Evolutionary conservation across 768 basidiomycete species (phyloP).

Genomic region (Exidia glandulosa): DNA sequence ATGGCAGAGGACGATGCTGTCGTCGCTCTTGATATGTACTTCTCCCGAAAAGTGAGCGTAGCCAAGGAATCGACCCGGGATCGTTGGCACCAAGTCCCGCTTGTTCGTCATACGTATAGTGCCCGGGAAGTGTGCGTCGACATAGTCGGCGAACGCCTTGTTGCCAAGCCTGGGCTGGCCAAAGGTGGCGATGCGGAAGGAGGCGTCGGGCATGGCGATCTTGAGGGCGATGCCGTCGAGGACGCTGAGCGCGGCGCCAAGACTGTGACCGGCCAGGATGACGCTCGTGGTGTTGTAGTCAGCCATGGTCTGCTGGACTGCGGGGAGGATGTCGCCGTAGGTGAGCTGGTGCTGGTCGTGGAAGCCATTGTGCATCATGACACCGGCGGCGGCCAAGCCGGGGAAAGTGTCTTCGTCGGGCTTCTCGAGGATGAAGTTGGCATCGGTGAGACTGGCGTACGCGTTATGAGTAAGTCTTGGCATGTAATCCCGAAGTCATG

Average conservation of each 20-base stretch:
- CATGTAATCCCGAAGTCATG: neutral
- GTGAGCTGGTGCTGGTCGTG: neutral
- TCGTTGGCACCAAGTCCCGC: conserved; percentile 29
- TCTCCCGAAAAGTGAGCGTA: conserved; percentile 39
- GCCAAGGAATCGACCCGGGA: conserved; percentile 29
- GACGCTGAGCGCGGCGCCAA: conserved; percentile 37
- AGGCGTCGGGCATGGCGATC: conserved; percentile 23
- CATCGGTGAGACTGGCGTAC: conserved; percentile 32
- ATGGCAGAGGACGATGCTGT: neutral
- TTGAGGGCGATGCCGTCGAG: conserved; percentile 33
- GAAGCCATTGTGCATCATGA: neutral
- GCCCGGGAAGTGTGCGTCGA: neutral
- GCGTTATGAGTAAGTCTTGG: conserved; percentile 13
- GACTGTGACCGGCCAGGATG: conserved; percentile 30
- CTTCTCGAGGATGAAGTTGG: conserved; percentile 22
- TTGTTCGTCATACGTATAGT: conserved; percentile 22
- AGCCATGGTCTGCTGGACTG: neutral
- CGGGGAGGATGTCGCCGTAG: neutral
- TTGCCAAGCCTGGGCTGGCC: conserved; percentile 38
- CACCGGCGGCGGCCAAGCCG: conserved; percentile 30
- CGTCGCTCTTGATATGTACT: conserved; percentile 25
- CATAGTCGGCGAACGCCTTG: conserved; percentile 13
- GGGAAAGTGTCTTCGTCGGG: conserved; percentile 38
- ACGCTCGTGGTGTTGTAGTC: neutral
- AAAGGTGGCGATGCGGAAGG: conserved; percentile 25